These are phyloP conservation scores for Pyrenochaeta sp. DNA, from an alignment of 2,329 filamentous ascomycete species.

Conservation along the genomic window DNA sequence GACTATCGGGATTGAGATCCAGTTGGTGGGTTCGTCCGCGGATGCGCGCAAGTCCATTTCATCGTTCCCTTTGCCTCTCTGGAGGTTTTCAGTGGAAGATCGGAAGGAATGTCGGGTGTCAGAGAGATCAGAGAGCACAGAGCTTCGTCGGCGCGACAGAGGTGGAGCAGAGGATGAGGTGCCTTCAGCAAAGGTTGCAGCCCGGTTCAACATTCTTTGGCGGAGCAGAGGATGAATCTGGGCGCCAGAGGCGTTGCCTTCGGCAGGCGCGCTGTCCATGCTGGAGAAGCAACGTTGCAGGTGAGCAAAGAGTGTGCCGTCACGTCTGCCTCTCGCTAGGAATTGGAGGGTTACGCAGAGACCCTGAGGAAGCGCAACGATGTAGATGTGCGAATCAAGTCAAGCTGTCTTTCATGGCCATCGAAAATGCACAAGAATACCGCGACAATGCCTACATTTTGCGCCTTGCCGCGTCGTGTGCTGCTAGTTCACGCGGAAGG, in stretches of 20 bases:
- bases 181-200: slow-evolving; percentile 44
- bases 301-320: slow-evolving; percentile 6
- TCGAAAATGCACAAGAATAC: slow-evolving; percentile 16
- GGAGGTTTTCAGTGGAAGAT: slow-evolving; percentile 73
- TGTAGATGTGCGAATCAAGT: slow-evolving; percentile 5
- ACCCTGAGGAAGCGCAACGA: slow-evolving; percentile 9
- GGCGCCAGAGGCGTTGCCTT: slow-evolving; percentile 23
- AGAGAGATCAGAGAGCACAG: slow-evolving; percentile 79
- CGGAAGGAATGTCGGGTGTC: slow-evolving; percentile 70
- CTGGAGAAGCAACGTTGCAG: slow-evolving; percentile 13
- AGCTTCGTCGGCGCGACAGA: slow-evolving; percentile 69
- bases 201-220: slow-evolving; percentile 46
- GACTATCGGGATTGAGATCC: slow-evolving; percentile 81
- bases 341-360: background rate
- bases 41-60: slow-evolving; percentile 41
- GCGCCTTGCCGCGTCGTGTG: slow-evolving; percentile 10
- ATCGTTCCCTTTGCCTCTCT: slow-evolving; percentile 57
- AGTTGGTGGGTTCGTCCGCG: slow-evolving; percentile 67
- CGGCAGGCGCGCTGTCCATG: slow-evolving; percentile 37
- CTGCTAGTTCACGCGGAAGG: slow-evolving; percentile 8
- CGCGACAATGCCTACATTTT: slow-evolving; percentile 14
- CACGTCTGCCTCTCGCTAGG: no score
- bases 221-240: slow-evolving; percentile 41
- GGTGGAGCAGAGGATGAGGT: slow-evolving; percentile 25
- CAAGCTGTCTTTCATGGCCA: slow-evolving; percentile 3